phyloP scores from a whole-genome alignment of 306 rosid genomes.

The Inga oerstediana region DNA sequence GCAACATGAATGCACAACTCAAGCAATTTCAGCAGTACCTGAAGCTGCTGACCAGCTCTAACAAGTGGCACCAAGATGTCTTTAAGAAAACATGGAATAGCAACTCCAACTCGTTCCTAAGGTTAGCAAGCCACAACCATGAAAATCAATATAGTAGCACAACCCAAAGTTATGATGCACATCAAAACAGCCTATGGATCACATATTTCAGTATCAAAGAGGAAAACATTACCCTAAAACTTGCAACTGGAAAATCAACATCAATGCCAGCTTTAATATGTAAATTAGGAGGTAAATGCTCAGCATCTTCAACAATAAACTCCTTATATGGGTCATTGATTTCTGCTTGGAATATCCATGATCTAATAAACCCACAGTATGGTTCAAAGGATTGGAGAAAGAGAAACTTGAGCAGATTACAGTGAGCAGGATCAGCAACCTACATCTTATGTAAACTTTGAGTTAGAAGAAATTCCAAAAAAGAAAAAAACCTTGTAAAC shows the following conservation, averaged over 20 bases:
- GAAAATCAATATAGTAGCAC: constrained; percentile 37
- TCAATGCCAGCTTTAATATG: constrained; percentile 45
- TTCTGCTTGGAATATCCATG: constrained; percentile 98
- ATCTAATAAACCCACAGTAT: constrained; percentile 83
- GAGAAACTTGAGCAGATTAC: constrained; percentile 77
- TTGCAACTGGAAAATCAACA: constrained; percentile 57
- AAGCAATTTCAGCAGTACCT: constrained; percentile 83
- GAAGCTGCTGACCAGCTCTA: constrained; percentile 97
- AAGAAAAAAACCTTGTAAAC: constrained; percentile 4
- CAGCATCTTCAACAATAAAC: constrained; percentile 68
- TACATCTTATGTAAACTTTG: constrained; percentile 39
- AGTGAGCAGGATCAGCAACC: constrained; percentile 95
- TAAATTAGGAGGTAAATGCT: constrained; percentile 38
- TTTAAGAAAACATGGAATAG: constrained; percentile 79
- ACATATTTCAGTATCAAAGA: constrained; percentile 8
- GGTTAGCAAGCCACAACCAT: constrained; percentile 42
- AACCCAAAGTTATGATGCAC: constrained; percentile 27
- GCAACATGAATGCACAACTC: constrained; percentile 72
- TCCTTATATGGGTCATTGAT: constrained; percentile 86
- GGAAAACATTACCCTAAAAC: constrained; percentile 64
- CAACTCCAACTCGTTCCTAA: constrained; percentile 80
- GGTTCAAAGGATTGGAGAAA: constrained; percentile 92
- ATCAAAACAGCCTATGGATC: constrained; percentile 25
- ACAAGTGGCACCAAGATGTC: constrained; percentile 74
- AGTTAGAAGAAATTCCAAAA: constrained; percentile 11